Conservation (phyloP, 164 flowering plant species). For the Stephania japonica region DNA sequence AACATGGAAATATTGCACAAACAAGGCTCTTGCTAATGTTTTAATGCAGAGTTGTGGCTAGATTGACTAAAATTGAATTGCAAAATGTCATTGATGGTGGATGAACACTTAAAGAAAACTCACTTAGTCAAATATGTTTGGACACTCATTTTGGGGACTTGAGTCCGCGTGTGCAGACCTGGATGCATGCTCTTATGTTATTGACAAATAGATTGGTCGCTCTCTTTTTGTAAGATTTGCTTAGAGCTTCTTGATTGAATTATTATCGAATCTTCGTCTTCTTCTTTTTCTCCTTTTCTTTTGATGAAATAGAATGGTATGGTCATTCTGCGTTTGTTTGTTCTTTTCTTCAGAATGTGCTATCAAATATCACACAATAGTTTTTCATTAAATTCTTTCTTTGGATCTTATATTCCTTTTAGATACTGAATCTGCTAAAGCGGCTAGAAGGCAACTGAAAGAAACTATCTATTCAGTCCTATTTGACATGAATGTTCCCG, state of each 20-base stretch:
- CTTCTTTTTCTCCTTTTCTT: not conserved
- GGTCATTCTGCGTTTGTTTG: not conserved
- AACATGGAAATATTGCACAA: not conserved
- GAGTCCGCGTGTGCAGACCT: not conserved
- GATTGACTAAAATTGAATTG: not conserved
- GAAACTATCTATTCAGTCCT: slow-evolving; percentile 59
- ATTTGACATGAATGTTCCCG: slow-evolving; percentile 92
- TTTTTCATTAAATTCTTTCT: not conserved
- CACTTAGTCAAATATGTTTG: not conserved
- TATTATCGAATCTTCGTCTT: too few species aligned
- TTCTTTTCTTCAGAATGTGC: not conserved
- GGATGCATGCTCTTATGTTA: not conserved
- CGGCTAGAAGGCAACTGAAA: slow-evolving; percentile 74
- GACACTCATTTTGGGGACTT: not conserved
- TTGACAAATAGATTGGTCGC: not conserved
- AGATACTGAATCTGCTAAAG: slow-evolving; percentile 81
- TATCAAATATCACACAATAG: not conserved
- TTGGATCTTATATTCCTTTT: slow-evolving; percentile 9
- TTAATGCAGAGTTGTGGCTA: not conserved
- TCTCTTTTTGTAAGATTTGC: not conserved
- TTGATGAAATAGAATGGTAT: not conserved
- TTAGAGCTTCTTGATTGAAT: not conserved
- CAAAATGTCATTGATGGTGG: not conserved
- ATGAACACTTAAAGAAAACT: not conserved
- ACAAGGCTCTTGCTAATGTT: not conserved